Evolutionary conservation across 2,329 filamentous ascomycete genomes (phyloP), one percentile per base, ranked within the genome.

Genomic region (Beauveria rudraprayagi): DNA sequence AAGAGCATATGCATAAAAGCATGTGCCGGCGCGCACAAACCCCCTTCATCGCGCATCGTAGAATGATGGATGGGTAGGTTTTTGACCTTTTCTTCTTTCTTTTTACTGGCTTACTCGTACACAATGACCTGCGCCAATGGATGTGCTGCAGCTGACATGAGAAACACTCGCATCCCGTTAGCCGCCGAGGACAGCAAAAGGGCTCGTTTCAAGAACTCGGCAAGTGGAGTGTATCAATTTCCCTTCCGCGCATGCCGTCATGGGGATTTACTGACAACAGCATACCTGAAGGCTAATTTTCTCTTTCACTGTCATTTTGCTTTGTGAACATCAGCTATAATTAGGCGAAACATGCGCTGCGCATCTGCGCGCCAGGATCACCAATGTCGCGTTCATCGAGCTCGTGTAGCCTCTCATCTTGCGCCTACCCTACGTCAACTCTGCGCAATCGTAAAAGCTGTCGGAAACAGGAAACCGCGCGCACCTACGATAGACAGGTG

Each of bases 121-220:
- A 24, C n/a, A 43, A 44, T 46, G 43, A 47, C 40, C 8, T 56
- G 26, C 54, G 54, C 54, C 54, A 56, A 56, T 56, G 14, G 28
- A 56, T 56, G 26, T 6, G 28, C 43, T 24, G 41, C 11, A 47
- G 54, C 43, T 56, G 41, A 47, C 43, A 44, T 19, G 24, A 47
- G 41, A 44, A 43, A 44, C 17, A 22, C n/a, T 17, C 1, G 26
- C 41, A 37, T 56, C 41, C 53, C 26, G 40, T 56, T 56, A 56
- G 54, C 43, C 54, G 54, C 54, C 54, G n/a, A 37, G 26, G 41
- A 8, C 16, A n/a, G 52, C 16, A 47, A 56, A 56, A 46, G 28
- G 54, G 30, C 54, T 56, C 54, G 54, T 22, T 56, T 46, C 53
- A 43, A 56, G 40, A 41, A 22, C 53, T 46, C 41, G n/a, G 28